Evolutionary conservation across 2,329 filamentous ascomycete species (phyloP).

Genomic region (Clarireedia monteithiana): DNA sequence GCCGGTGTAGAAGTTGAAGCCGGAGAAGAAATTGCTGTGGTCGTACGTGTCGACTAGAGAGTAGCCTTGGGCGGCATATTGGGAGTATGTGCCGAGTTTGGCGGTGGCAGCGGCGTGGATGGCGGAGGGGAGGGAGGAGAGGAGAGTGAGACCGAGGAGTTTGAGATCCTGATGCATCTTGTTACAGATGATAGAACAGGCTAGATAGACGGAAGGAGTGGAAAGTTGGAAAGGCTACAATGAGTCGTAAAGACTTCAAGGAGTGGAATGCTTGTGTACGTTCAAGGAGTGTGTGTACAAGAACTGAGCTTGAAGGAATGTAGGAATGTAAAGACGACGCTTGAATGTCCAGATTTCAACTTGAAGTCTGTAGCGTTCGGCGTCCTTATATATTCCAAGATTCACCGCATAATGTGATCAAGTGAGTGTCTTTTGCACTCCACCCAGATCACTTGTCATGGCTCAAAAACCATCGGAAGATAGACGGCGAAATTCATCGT

Average conservation of each 20-base stretch:
- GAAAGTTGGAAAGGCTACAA: not conserved
- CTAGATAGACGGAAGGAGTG: not conserved
- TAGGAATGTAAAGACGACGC: not conserved
- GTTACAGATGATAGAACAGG: not conserved
- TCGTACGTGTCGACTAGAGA: constrained; percentile 37
- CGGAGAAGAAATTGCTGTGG: constrained; percentile 37
- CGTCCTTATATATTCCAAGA: not conserved
- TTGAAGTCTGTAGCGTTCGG: not conserved
- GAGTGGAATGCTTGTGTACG: not conserved
- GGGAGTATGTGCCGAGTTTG: not conserved
- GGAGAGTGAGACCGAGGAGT: not conserved
- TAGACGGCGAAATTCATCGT: not conserved
- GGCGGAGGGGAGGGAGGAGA: not conserved
- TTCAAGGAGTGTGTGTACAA: constrained; percentile 3
- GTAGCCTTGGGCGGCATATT: constrained; percentile 29
- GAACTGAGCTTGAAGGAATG: not conserved
- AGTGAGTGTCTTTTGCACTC: not conserved
- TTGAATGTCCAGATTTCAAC: not conserved
- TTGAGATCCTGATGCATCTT: not conserved
- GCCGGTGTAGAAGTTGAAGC: constrained; percentile 47
- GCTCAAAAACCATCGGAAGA: not conserved
- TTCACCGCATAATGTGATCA: not conserved
- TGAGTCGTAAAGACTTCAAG: not conserved
- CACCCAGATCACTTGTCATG: constrained; percentile 4
- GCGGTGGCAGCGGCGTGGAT: not conserved